These are phyloP conservation scores for Ceratocystis alfenasii DNA, from an alignment of 2,329 filamentous ascomycete genomes.

Conservation along the genomic window DNA sequence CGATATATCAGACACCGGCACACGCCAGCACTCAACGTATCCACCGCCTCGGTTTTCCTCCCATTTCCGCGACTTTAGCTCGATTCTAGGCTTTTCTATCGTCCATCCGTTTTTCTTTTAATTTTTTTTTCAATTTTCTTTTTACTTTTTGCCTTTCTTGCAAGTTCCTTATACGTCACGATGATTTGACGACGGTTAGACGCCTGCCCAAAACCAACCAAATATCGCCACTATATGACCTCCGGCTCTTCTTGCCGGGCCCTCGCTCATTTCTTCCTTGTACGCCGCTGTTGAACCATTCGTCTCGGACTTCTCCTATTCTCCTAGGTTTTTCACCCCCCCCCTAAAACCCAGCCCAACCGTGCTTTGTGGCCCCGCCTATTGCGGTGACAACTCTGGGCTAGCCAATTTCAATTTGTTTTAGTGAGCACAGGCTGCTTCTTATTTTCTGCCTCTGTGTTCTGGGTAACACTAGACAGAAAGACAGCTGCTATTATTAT, in stretches of 20 bases:
- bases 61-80: constrained; percentile 1
- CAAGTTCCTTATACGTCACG: neutral
- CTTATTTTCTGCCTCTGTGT: neutral
- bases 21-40: neutral
- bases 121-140: neutral
- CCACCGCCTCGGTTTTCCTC: neutral
- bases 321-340: too few species aligned
- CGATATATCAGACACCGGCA: neutral
- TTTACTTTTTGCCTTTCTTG: neutral
- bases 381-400: neutral
- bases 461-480: neutral
- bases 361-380: neutral
- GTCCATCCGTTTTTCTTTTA: neutral
- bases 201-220: too few species aligned
- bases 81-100: neutral
- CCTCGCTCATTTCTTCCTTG: too few species aligned
- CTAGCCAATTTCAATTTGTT: neutral
- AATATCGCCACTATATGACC: too few species aligned
- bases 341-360: neutral
- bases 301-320: too few species aligned
- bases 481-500: neutral
- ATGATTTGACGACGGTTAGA: too few species aligned
- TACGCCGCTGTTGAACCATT: too few species aligned
- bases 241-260: too few species aligned
- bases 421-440: constrained; percentile 1